These are phyloP conservation scores for Corinectria fuckeliana DNA, from an alignment of 2,329 filamentous ascomycete genomes.

Conservation along the genomic window DNA sequence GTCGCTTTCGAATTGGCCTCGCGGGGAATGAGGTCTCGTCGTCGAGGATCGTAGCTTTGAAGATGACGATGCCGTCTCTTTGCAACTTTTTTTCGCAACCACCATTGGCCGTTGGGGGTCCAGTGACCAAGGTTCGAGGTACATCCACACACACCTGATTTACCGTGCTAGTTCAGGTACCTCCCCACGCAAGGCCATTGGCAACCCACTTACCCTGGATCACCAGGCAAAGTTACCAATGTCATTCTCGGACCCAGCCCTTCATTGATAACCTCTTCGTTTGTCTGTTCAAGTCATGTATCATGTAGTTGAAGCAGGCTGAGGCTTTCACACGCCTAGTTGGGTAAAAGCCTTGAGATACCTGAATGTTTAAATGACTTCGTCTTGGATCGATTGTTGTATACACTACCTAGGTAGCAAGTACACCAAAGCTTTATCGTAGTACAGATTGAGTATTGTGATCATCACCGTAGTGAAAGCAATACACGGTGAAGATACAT, in stretches of 20 bases:
- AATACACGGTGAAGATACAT: no score
- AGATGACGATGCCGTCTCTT: not conserved
- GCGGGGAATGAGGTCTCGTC: not conserved
- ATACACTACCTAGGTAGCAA: no score
- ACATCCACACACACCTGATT: not conserved
- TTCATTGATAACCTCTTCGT: not conserved
- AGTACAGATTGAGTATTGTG: no score
- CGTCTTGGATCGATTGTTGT: not conserved
- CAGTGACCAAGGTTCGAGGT: not conserved
- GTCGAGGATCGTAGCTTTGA: not conserved
- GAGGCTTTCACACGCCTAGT: no score
- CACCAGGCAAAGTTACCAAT: not conserved
- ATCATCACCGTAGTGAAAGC: no score
- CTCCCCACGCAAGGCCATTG: not conserved
- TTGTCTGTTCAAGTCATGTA: no score
- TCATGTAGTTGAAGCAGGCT: no score
- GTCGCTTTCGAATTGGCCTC: not conserved
- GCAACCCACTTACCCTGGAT: not conserved
- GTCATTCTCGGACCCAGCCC: not conserved
- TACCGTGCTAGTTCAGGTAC: not conserved
- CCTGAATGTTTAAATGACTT: not conserved
- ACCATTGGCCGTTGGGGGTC: conserved; percentile 3
- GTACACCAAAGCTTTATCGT: no score
- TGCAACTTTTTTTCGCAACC: conserved; percentile 8
- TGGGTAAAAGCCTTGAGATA: no score